A percentile compares a stretch with the other conserved stretches of the same genome.
phyloP scores from a whole-genome alignment of 352 stramenopile species.

The Pythium myriotylum region DNA sequence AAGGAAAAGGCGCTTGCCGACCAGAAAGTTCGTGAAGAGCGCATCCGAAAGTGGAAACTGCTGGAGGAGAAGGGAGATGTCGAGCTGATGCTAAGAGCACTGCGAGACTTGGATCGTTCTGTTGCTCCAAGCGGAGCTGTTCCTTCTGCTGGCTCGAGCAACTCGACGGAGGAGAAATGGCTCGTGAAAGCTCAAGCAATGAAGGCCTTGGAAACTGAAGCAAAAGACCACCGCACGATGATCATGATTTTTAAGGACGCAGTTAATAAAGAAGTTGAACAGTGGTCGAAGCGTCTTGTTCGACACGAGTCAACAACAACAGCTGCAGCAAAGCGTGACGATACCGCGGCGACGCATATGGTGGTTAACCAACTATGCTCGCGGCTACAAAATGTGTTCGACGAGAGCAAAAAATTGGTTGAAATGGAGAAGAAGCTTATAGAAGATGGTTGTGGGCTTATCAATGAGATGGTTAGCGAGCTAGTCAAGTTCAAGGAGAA shows the following conservation, averaged over 20 bases:
- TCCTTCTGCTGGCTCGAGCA: neutral
- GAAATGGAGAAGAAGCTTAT: slow-evolving; percentile 65
- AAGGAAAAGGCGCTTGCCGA: slow-evolving; percentile 81
- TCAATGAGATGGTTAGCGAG: slow-evolving; percentile 76
- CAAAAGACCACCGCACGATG: slow-evolving; percentile 79
- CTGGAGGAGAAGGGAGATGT: slow-evolving; percentile 84
- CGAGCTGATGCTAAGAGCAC: slow-evolving; percentile 75
- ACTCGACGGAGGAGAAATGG: slow-evolving; percentile 53
- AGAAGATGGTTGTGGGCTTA: slow-evolving; percentile 53
- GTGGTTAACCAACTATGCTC: slow-evolving; percentile 76
- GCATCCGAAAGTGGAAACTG: slow-evolving; percentile 83
- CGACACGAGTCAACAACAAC: slow-evolving; percentile 31
- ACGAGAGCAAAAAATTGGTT: slow-evolving; percentile 74
- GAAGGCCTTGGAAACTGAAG: slow-evolving; percentile 61
- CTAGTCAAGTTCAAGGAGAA: slow-evolving; percentile 60
- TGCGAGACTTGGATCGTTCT: slow-evolving; percentile 61
- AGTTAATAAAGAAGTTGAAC: slow-evolving; percentile 73
- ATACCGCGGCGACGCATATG: slow-evolving; percentile 75
- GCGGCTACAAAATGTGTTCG: slow-evolving; percentile 80
- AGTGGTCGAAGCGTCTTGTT: slow-evolving; percentile 64
- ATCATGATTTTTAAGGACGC: slow-evolving; percentile 86
- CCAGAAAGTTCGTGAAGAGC: slow-evolving; percentile 80
- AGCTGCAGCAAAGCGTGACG: slow-evolving; percentile 44
- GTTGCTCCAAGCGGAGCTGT: neutral
- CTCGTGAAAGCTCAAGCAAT: slow-evolving; percentile 60